Conservation (phyloP, 306 rosid genomes). For the Vigna trinervia region DNA sequence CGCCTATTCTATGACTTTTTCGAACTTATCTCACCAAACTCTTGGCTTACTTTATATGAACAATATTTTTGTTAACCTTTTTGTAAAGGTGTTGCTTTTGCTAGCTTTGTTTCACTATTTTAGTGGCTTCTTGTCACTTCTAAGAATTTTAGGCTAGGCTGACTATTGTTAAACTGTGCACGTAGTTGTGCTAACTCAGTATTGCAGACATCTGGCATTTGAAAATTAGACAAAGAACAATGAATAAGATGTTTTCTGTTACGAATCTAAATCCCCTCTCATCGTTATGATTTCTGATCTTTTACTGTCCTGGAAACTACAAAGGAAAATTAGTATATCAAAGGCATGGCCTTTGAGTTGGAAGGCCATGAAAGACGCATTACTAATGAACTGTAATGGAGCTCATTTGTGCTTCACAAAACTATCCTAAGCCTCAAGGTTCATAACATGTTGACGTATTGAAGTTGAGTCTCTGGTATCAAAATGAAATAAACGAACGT, state of each 20-base stretch:
- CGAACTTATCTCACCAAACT: not conserved
- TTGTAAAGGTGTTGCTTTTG: not conserved
- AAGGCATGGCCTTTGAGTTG: constrained; percentile 40
- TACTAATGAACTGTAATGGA: constrained; percentile 53
- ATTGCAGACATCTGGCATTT: not conserved
- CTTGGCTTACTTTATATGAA: not conserved
- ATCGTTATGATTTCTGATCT: not conserved
- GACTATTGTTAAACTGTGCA: not conserved
- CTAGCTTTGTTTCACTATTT: not conserved
- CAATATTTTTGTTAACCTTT: constrained; percentile 10
- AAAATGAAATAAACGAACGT: constrained; percentile 36
- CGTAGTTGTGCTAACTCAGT: not conserved
- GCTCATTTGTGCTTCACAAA: constrained; percentile 41
- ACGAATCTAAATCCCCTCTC: not conserved
- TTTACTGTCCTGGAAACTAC: not conserved
- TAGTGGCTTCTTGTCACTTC: not conserved
- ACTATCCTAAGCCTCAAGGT: constrained; percentile 45
- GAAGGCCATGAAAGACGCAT: constrained; percentile 32
- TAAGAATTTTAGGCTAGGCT: not conserved
- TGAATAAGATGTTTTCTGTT: not conserved
- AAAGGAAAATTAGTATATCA: constrained; percentile 36
- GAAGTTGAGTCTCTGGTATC: constrained; percentile 39
- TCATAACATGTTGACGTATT: constrained; percentile 41
- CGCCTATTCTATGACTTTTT: not conserved
- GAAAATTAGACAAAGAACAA: constrained; percentile 4